These are phyloP conservation scores for Ganoderma leucocontextum DNA, from an alignment of 1,284 basidiomycete species.

Conservation along the genomic window DNA sequence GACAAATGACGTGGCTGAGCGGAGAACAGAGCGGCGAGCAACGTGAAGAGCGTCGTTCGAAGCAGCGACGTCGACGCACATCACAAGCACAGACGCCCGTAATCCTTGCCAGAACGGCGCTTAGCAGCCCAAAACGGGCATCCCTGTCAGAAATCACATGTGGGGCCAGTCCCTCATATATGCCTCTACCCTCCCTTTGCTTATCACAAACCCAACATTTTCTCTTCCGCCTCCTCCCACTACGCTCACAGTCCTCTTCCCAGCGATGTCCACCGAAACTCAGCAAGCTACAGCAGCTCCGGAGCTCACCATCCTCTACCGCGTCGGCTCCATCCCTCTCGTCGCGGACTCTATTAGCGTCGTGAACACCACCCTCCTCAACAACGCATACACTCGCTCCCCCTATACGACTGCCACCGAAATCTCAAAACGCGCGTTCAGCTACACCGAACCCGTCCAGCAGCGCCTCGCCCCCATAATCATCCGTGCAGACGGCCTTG, in stretches of 20 bases:
- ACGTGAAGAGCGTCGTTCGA: not conserved
- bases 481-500: conserved; percentile 65
- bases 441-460: conserved; percentile 70
- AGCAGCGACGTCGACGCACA: not conserved
- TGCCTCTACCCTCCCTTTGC: conserved; percentile 21
- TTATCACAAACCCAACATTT: conserved; percentile 25
- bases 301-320: conserved; percentile 65
- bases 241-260: not conserved
- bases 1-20: not conserved
- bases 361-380: conserved; percentile 64
- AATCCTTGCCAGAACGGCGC: not conserved
- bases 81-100: conserved; percentile 8
- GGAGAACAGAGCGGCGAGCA: not conserved
- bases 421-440: conserved; percentile 65
- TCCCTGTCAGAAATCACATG: conserved; percentile 36
- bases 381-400: conserved; percentile 66
- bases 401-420: conserved; percentile 71
- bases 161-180: conserved; percentile 24
- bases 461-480: conserved; percentile 70
- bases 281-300: conserved; percentile 47
- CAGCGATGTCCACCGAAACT: conserved; percentile 52
- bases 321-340: conserved; percentile 75
- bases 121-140: not conserved
- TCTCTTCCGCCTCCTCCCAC: conserved; percentile 23
- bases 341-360: conserved; percentile 68